Evolutionary conservation across 2,329 filamentous ascomycete genomes (phyloP).

Genomic region (Fusarium brevicatenulatum): DNA sequence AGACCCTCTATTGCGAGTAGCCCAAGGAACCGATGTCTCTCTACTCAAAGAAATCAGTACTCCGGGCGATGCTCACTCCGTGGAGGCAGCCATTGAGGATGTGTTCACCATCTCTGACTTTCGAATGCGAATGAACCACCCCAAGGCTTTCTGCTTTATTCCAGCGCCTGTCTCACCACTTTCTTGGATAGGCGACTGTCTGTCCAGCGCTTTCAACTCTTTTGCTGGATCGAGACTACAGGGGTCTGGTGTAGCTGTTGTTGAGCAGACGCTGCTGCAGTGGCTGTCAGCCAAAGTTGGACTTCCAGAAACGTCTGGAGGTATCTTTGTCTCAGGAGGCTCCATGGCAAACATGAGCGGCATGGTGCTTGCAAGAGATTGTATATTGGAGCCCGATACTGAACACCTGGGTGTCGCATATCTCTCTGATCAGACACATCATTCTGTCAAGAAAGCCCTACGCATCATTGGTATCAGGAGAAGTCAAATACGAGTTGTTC

Average conservation of each 20-base stretch:
- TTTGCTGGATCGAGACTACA: constrained; percentile 11
- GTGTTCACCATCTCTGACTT: constrained; percentile 7
- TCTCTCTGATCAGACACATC: constrained; percentile 14
- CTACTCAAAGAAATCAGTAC: background rate
- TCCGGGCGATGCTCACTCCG: background rate
- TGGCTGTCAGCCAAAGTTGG: constrained; percentile 10
- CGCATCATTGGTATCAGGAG: background rate
- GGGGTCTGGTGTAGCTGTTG: constrained; percentile 3
- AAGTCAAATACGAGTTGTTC: background rate
- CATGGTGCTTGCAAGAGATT: constrained; percentile 9
- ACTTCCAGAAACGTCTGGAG: constrained; percentile 2
- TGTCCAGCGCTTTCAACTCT: constrained; percentile 16
- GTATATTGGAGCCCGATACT: background rate
- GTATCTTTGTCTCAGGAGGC: constrained; percentile 12
- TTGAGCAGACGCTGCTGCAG: constrained; percentile 8
- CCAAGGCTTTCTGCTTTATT: constrained; percentile 6
- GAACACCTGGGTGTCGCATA: constrained; percentile 3
- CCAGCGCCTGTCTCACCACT: constrained; percentile 1
- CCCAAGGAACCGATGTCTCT: background rate
- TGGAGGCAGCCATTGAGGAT: constrained; percentile 2
- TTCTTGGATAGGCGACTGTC: constrained; percentile 9
- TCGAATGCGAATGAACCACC: constrained; percentile 16
- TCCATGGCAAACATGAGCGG: constrained; percentile 27
- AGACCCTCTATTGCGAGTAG: background rate
- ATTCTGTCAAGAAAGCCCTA: constrained; percentile 8